These are phyloP conservation scores for Scortechinia acanthostroma DNA, from an alignment of 2,329 filamentous ascomycete genomes.

Conservation along the genomic window DNA sequence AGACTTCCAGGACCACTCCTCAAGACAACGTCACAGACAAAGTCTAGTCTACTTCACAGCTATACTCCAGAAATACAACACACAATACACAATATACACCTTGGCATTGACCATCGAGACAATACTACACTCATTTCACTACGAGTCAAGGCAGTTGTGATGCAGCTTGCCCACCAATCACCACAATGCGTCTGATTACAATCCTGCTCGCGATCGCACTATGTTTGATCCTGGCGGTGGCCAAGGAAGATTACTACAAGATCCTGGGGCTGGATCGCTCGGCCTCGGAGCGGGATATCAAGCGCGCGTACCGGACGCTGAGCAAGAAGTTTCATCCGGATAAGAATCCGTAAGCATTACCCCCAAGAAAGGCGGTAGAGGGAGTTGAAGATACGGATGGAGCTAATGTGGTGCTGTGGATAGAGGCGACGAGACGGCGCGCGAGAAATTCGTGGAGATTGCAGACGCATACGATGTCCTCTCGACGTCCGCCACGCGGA, in stretches of 20 bases:
- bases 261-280: conserved; percentile 50
- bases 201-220: not conserved
- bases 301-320: conserved; percentile 54
- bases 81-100: too few species aligned
- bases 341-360: conserved; percentile 49
- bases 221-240: not conserved
- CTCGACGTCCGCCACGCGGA: conserved; percentile 44
- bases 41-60: too few species aligned
- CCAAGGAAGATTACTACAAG: conserved; percentile 14
- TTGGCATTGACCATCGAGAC: too few species aligned
- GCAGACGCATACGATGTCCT: conserved; percentile 61
- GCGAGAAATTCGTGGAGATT: conserved; percentile 55
- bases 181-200: too few species aligned
- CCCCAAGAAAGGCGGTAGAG: not conserved
- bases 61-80: too few species aligned
- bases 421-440: conserved; percentile 46
- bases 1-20: too few species aligned
- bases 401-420: not conserved
- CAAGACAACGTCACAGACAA: too few species aligned
- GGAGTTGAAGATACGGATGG: not conserved
- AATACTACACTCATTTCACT: too few species aligned
- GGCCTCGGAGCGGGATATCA: conserved; percentile 55
- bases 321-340: conserved; percentile 64
- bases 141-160: too few species aligned
- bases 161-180: too few species aligned